These are phyloP conservation scores for Ramaria sp. DNA, from an alignment of 768 basidiomycete genomes.

Conservation along the genomic window DNA sequence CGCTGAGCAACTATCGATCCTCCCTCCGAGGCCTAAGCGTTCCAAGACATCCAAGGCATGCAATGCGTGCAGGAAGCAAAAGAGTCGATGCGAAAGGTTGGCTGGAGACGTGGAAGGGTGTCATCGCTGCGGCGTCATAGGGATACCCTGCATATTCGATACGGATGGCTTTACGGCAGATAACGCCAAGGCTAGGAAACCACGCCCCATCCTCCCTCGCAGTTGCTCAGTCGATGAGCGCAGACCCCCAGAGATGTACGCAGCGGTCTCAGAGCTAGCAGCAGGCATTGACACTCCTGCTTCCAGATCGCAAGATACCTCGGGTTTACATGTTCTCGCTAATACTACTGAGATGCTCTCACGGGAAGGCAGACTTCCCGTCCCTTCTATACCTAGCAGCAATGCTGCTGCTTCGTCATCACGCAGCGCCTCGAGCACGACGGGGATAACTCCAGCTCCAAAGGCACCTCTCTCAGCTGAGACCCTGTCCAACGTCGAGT, in stretches of 20 bases:
- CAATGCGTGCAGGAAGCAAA: constrained; percentile 7
- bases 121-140: constrained; percentile 8
- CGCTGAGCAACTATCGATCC: too few species aligned
- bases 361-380: neutral
- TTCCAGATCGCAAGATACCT: constrained; percentile 1
- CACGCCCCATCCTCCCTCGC: constrained; percentile 2
- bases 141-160: constrained; percentile 8
- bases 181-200: neutral
- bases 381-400: neutral
- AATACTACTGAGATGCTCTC: constrained; percentile 5
- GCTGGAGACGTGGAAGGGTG: constrained; percentile 4
- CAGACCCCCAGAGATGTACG: neutral
- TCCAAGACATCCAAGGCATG: constrained; percentile 8
- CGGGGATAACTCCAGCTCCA: neutral
- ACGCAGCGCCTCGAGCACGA: neutral
- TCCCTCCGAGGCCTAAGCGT: constrained; percentile 1
- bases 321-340: neutral
- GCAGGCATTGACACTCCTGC: neutral
- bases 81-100: constrained; percentile 6
- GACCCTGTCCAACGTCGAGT: constrained; percentile 6
- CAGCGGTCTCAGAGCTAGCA: neutral
- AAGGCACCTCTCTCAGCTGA: constrained; percentile 3
- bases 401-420: neutral
- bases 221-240: too few species aligned
- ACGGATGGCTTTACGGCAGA: neutral